Base-by-base conservation (phyloP, 1,284 basidiomycete genomes). In the Anthracocystis panici-leucophaei region DNA sequence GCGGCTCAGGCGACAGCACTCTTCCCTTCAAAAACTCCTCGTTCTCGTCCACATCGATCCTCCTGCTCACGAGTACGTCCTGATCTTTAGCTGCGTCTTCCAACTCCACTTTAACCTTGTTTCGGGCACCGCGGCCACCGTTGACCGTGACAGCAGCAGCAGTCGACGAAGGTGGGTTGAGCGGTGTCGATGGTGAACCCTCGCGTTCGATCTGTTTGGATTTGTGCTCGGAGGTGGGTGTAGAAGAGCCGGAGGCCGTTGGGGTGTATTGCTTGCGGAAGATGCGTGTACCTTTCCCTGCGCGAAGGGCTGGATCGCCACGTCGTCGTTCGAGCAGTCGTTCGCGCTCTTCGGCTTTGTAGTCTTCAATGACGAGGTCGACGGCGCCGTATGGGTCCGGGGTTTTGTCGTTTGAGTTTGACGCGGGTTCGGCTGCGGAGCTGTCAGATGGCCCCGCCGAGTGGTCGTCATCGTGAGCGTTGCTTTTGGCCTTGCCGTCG, bases 291-390 rank as follows among this genome's bases (percentile, higher is more conserved):
- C 62, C 59, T 54, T 69, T 71, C 3, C 78, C 78, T 10, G 78
- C 79, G 1, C 79, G 58, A 2, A 80, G 55, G 1, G 79, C 79
- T 12, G 79, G 78, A 42, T 81, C 79, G 25, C 79, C 79, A 10
- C 79, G 61, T 3, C 79, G 57, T 2, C 79, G 61, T 45, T 81
- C 79, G 23, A 77, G 57, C 5, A 78, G 46, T 4, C 78, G 61
- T 29, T 81, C 75, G 20, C 79, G 51, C 51, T 81, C 79, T 60
- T 81, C 79, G 12, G 78, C 78, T 57, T 76, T 61, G 53, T 64
- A 74, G 58, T 81, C 79, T 41, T 77, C 75, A 12, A 81, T 45
- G 2, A 81, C 65, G 3, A 81, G 52, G 38, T 81, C 78, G 27
- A 79, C 75, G 2, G 77, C 77, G n/a, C 79, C 79, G 57, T 71